Evolutionary conservation across 2,329 filamentous ascomycete species (phyloP), one percentile per base, ranked within the genome.

Genomic region (Botrytis sinoallii): DNA sequence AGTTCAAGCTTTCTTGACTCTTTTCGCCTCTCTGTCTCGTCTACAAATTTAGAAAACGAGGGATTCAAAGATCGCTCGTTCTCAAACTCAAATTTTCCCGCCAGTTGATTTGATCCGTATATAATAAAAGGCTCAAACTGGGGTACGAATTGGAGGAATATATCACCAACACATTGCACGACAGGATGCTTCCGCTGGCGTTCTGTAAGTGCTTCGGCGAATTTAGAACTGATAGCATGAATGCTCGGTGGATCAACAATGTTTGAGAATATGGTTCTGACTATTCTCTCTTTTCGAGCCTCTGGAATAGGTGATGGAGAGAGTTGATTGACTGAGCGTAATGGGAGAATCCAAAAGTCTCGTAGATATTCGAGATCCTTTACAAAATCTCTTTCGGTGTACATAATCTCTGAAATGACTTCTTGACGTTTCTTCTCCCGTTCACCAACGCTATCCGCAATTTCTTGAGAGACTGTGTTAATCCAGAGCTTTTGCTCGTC

Each of bases 401-500:
- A 99, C 90, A 97, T 98, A 75, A 98, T 91, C 82, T 99, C 96
- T 9, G 95, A 98, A 75, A 99, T 98, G 78, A 99, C 93, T 81
- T 99, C 96, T 82, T 99, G 96, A 63, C 96, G 90, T 85, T 98
- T 98, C 90, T 97, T 97, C 83, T 99, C 96, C 77, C 89, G 90
- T 78, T 99, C 96, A 68, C 90, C 91, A 44, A 98, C 91, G 80
- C 91, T 93, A 78, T 98, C 95, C 0, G 95, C 94, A 73, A 99
- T 87, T 82, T 98, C 96, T 82, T 97, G 96, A 0, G 95, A 93
- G 52, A 99, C 96, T 22, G 95, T 97, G 82, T 98, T 98, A 83
- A 99, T 99, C 96, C 96, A 99, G 55, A 99, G 88, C 83, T 98
- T 98, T 85, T 98, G 96, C 82, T 98, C 95, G 80, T 98, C 94